Percentiles rank a stretch among this genome's conserved stretches.
Evolutionary conservation across 1,284 basidiomycete species (phyloP).

Genomic region (Cryptococcus amylolentus): DNA sequence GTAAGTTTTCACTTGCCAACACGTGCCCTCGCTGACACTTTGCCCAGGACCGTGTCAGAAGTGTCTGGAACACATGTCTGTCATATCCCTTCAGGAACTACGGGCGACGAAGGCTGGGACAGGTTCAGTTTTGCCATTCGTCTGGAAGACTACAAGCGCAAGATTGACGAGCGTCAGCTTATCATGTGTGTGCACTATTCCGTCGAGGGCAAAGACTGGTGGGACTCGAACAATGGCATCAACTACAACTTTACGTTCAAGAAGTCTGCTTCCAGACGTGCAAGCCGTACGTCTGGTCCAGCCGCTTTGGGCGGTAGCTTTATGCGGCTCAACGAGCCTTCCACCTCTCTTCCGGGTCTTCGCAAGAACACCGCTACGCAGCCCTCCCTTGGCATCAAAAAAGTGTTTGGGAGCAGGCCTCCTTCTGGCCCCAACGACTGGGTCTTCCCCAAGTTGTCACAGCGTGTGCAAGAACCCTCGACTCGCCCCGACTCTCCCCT

Average conservation of each 20-base stretch:
- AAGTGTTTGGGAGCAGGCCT: conserved; percentile 23
- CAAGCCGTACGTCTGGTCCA: conserved; percentile 19
- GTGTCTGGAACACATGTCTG: conserved; percentile 50
- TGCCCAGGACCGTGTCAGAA: conserved; percentile 53
- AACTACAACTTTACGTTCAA: conserved; percentile 54
- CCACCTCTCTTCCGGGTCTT: conserved; percentile 20
- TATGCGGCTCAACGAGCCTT: conserved; percentile 11
- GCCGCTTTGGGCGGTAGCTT: conserved; percentile 16
- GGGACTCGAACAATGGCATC: conserved; percentile 52
- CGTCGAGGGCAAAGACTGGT: conserved; percentile 51
- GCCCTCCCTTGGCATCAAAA: conserved; percentile 24
- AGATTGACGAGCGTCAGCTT: conserved; percentile 63
- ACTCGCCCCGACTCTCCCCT: conserved; percentile 29
- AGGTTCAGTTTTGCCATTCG: conserved; percentile 58
- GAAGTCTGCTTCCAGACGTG: conserved; percentile 28
- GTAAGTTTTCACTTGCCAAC: conserved; percentile 27
- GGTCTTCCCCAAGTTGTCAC: conserved; percentile 33
- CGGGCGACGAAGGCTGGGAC: conserved; percentile 51
- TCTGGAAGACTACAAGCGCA: conserved; percentile 68
- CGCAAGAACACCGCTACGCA: conserved; percentile 18
- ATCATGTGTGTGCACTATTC: conserved; percentile 64
- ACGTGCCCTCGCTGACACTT: conserved; percentile 10
- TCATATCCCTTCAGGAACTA: conserved; percentile 47
- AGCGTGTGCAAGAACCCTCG: conserved; percentile 5
- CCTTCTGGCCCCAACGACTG: conserved; percentile 26